phyloP scores from a whole-genome alignment of 768 basidiomycete genomes.

The Xerocomellus intermedius region DNA sequence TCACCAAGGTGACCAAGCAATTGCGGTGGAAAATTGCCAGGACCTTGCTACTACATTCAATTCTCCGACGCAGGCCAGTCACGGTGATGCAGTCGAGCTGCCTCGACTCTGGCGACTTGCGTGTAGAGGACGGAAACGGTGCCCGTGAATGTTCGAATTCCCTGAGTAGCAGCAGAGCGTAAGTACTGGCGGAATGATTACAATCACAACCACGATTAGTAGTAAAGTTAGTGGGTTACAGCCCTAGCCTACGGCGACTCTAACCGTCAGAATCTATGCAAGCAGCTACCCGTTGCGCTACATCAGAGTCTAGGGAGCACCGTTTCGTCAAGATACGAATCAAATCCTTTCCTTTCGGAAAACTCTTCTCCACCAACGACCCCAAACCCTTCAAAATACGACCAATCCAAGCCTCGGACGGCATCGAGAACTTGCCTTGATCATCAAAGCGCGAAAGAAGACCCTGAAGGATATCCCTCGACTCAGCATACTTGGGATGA shows the following conservation, averaged over 20 bases:
- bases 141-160: no score
- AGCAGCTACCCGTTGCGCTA: conserved; percentile 21
- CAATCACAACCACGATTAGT: no score
- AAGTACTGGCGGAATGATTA: no score
- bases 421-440: conserved; percentile 32
- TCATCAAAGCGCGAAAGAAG: conserved; percentile 21
- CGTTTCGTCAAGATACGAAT: conserved; percentile 27
- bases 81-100: no score
- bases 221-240: not conserved
- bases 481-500: conserved; percentile 30
- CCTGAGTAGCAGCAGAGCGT: no score
- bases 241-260: not conserved
- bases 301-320: conserved; percentile 22
- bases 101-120: no score
- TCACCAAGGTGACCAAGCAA: no score
- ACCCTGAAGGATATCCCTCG: conserved; percentile 24
- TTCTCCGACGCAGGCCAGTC: no score
- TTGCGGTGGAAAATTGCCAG: no score
- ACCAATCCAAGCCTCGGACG: conserved; percentile 28
- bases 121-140: no score
- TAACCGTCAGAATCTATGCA: conserved; percentile 17
- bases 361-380: conserved; percentile 18
- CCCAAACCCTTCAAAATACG: conserved; percentile 23
- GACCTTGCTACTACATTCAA: no score
- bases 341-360: conserved; percentile 26